Evolutionary conservation across 805 yeast genomes (phyloP).

Genomic region (Saccharomycopsis capsularis): DNA sequence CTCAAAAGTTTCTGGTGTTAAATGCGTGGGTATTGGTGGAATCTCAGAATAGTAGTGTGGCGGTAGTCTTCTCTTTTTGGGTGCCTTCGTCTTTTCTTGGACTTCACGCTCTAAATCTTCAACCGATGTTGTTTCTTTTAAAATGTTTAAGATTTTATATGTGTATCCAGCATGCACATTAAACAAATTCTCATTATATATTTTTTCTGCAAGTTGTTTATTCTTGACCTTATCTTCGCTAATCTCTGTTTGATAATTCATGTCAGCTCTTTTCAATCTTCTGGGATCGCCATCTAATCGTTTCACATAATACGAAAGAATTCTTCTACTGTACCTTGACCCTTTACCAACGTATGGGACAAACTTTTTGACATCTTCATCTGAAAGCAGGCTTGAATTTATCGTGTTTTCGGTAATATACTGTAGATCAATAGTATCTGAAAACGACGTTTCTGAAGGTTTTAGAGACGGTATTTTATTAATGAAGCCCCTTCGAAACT

Average conservation of each 20-base stretch:
- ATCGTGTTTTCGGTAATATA: no score
- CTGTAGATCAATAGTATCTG: no score
- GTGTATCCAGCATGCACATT: not conserved
- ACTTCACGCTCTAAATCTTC: conserved; percentile 3
- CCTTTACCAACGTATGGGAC: conserved; percentile 18
- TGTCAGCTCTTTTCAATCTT: conserved; percentile 3
- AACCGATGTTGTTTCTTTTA: conserved; percentile 10
- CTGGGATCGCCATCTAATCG: conserved; percentile 1
- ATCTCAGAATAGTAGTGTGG: conserved; percentile 27
- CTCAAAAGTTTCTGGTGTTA: conserved; percentile 26
- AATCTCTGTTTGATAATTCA: not conserved
- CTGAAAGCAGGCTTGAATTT: no score
- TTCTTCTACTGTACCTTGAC: conserved; percentile 12
- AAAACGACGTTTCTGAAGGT: no score
- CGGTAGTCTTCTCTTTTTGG: not conserved
- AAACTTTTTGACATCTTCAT: conserved; percentile 14
- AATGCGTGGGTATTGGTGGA: conserved; percentile 31
- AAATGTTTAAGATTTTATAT: conserved; percentile 11
- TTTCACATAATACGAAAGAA: conserved; percentile 9
- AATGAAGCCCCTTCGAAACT: no score
- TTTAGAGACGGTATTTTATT: no score
- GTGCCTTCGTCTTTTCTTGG: not conserved
- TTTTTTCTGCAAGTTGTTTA: not conserved
- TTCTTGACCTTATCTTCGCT: conserved; percentile 5
- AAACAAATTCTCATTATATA: conserved; percentile 4